Evolutionary conservation across 495 filamentous ascomycete genomes (phyloP).

Genomic region (Mycothermus thermophilus): DNA sequence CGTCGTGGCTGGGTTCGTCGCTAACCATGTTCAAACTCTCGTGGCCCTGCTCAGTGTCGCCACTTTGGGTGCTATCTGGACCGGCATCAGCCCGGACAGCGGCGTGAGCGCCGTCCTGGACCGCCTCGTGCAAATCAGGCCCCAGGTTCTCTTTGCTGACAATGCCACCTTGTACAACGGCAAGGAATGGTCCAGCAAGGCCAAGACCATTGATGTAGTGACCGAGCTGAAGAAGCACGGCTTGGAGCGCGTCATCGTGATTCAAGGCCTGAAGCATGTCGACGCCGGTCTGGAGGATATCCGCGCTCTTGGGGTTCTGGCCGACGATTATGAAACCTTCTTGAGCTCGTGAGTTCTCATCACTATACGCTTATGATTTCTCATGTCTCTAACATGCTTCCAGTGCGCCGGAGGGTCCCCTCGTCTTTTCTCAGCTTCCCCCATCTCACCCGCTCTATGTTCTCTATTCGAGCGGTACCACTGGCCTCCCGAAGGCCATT

Average conservation of each 20-base stretch:
- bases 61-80: conserved; percentile 79
- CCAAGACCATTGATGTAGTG: conserved; percentile 61
- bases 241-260: conserved; percentile 54
- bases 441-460: conserved; percentile 83
- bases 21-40: conserved; percentile 72
- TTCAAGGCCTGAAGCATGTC: conserved; percentile 43
- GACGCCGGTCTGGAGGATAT: conserved; percentile 39
- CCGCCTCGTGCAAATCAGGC: conserved; percentile 67
- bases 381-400: not conserved
- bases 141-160: conserved; percentile 69
- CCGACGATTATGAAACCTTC: conserved; percentile 26
- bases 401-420: conserved; percentile 27
- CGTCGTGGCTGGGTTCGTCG: conserved; percentile 68
- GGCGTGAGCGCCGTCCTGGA: conserved; percentile 64
- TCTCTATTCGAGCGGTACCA: conserved; percentile 77
- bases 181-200: conserved; percentile 56
- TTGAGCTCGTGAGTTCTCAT: conserved; percentile 19
- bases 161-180: conserved; percentile 82
- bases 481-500: conserved; percentile 83
- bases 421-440: conserved; percentile 58
- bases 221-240: conserved; percentile 41
- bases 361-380: not conserved
- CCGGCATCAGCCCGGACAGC: conserved; percentile 72
- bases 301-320: conserved; percentile 32
- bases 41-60: conserved; percentile 76